phyloP scores from a whole-genome alignment of 129 eudicot genomes.

The Ambrosia trifida region DNA sequence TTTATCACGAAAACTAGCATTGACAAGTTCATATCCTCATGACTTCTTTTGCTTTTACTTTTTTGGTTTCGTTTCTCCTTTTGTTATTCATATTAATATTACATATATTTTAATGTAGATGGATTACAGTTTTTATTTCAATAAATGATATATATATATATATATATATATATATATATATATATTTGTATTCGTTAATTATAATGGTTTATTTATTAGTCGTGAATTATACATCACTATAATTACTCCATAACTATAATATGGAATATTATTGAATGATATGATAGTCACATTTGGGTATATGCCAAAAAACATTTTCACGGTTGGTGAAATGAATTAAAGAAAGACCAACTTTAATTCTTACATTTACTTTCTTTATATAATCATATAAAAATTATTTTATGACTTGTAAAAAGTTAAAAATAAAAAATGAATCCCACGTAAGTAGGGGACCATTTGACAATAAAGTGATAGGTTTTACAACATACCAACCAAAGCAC shows the following conservation, averaged over 20 bases:
- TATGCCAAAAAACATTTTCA: neutral
- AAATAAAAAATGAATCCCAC: neutral
- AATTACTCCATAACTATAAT: no score
- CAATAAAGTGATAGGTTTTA: conserved; percentile 12
- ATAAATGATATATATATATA: no score
- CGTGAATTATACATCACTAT: no score
- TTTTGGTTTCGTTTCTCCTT: neutral
- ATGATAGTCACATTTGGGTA: neutral
- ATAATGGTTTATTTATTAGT: neutral
- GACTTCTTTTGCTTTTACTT: neutral
- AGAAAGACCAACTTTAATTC: neutral
- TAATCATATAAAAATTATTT: neutral
- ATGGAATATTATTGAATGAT: no score
- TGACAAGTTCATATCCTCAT: neutral
- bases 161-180: no score
- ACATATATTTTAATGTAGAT: neutral
- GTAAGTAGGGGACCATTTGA: neutral
- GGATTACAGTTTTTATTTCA: neutral
- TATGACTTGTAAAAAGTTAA: no score
- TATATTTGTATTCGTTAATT: neutral
- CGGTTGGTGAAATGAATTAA: no score
- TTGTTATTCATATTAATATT: neutral
- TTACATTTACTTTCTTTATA: neutral
- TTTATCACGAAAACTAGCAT: neutral
- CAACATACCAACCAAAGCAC: conserved; percentile 26